phyloP scores from a whole-genome alignment of 257 asterid species.

The Galeopsis tetrahit region DNA sequence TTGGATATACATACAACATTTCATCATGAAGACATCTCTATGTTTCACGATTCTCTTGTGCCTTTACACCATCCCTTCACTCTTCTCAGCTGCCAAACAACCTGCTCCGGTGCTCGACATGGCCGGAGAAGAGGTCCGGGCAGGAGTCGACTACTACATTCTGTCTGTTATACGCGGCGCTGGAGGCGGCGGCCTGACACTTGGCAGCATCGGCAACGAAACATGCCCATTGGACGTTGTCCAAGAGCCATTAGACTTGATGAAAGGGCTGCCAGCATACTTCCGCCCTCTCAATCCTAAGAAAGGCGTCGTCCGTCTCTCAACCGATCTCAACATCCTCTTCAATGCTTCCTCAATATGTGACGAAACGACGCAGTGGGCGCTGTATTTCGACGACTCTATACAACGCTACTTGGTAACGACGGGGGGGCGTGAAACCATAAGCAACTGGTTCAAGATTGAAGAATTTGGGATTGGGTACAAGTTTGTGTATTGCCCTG shows the following conservation, averaged over 20 bases:
- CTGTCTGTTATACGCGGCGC: conserved; percentile 51
- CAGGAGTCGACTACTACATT: conserved; percentile 47
- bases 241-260: conserved; percentile 40
- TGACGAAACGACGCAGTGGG: conserved; percentile 48
- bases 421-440: conserved; percentile 43
- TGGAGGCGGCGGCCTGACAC: conserved; percentile 59
- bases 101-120: conserved; percentile 51
- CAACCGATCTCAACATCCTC: conserved; percentile 50
- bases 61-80: conserved; percentile 10
- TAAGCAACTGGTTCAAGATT: conserved; percentile 67
- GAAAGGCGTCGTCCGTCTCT: conserved; percentile 41
- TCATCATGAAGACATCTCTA: conserved; percentile 34
- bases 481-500: conserved; percentile 58
- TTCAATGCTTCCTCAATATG: conserved; percentile 45
- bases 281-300: conserved; percentile 49
- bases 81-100: conserved; percentile 25
- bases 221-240: conserved; percentile 53
- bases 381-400: conserved; percentile 38
- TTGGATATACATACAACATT: too few species aligned
- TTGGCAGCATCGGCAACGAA: conserved; percentile 31
- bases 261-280: conserved; percentile 50
- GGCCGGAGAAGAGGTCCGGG: conserved; percentile 34
- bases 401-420: conserved; percentile 35
- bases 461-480: conserved; percentile 40
- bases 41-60: conserved; percentile 30